Conservation (phyloP, 495 filamentous ascomycete species). For the Antarctomyces pellizariae region DNA sequence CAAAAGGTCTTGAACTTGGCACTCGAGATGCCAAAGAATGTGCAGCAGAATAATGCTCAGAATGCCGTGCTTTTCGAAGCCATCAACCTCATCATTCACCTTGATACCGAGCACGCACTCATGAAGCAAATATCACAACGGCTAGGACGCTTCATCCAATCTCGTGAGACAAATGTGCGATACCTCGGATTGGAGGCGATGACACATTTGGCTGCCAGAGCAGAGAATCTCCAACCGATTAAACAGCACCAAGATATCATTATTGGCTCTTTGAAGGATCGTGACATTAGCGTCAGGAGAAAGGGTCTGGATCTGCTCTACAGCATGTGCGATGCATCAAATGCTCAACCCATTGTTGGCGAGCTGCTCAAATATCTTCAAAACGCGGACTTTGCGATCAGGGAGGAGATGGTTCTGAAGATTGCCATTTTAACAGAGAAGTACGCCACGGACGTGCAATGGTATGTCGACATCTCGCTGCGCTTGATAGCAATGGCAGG, state of each 20-base stretch:
- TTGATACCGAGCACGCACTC: slow-evolving; percentile 86
- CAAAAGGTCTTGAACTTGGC: slow-evolving; percentile 76
- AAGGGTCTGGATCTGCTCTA: slow-evolving; percentile 93
- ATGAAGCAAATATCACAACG: slow-evolving; percentile 95
- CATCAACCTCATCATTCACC: slow-evolving; percentile 93
- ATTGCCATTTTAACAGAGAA: slow-evolving; percentile 97
- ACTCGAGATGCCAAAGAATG: slow-evolving; percentile 88
- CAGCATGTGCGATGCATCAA: slow-evolving; percentile 96
- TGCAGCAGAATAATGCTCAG: slow-evolving; percentile 98
- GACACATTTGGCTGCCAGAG: slow-evolving; percentile 88
- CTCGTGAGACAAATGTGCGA: slow-evolving; percentile 89
- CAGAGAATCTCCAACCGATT: slow-evolving; percentile 90
- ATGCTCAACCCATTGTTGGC: slow-evolving; percentile 76
- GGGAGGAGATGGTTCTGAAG: slow-evolving; percentile 98
- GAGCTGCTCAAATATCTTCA: slow-evolving; percentile 90
- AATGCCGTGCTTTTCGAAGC: slow-evolving; percentile 97
- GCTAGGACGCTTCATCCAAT: slow-evolving; percentile 89
- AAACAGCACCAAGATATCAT: slow-evolving; percentile 97
- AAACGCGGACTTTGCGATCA: slow-evolving; percentile 87
- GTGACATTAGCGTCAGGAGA: slow-evolving; percentile 89
- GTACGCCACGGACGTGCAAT: slow-evolving; percentile 93
- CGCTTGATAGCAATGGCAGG: slow-evolving; percentile 89
- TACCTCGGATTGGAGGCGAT: slow-evolving; percentile 94
- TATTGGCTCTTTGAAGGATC: slow-evolving; percentile 73
- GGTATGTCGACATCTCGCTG: slow-evolving; percentile 97